Base-by-base conservation (phyloP, 2,329 filamentous ascomycete species). In the Cryphonectria nitschkei region DNA sequence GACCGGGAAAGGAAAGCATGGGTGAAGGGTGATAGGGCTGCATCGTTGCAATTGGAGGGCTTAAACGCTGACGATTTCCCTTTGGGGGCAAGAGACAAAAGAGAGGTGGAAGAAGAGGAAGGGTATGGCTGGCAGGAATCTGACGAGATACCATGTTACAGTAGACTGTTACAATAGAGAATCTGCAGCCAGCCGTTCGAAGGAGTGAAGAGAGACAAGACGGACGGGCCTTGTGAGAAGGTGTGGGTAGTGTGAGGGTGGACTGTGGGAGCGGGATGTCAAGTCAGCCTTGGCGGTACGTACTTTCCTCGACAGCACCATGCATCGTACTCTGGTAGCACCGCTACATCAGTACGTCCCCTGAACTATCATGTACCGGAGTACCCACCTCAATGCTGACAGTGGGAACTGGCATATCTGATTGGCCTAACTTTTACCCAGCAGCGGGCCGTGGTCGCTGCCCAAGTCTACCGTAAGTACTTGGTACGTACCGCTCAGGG, bases 11-110 rank as follows among this genome's bases (percentile, higher is more conserved):
- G 29, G 46, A 56, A 64, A 32, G 46, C 58, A 68, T 39, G 63
- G 41, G 63, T 29, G 46, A 68, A n/a, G 19, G 29, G 66, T 39
- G 56, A 73, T 73, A 73, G 71, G 71, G 71, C 71, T 73, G 71
- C 71, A 73, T 73, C 65, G 69, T 73, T 71, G 69, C 71, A 71
- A 68, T 73, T 68, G 60, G 67, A 52, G 63, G 63, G 63, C 43
- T 34, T 52, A 29, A 11, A 26, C 14, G 19, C 41, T 43, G 13
- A 39, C 61, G 41, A 29, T 43, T 26, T 32, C 26, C 61, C 41
- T 46, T 46, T 64, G 39, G 22, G 37, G 41, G 52, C n/a, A 56
- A 56, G 43, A 46, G 43, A 46, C 43, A 22, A 7, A 9, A 22
- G 22, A 11, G 43, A 50, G 22, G 7, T 2, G 9, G 19, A 50